phyloP scores from a whole-genome alignment of 2,329 filamentous ascomycete species.

The Lecanosticta acicola region DNA sequence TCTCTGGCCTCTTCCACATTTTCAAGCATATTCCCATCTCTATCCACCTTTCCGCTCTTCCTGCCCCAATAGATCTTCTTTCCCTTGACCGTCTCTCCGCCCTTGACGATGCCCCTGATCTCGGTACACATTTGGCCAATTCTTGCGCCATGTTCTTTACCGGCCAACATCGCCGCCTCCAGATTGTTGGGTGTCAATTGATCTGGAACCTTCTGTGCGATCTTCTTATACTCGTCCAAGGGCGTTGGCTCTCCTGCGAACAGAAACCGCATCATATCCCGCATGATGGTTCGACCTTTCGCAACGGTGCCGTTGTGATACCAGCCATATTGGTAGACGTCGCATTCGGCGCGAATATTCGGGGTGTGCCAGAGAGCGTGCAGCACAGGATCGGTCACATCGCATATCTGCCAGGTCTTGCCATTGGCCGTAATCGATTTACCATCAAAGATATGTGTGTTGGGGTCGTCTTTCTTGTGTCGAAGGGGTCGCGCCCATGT shows the following conservation, averaged over 20 bases:
- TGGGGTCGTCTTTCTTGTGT: slow-evolving; percentile 29
- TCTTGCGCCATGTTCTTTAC: slow-evolving; percentile 1
- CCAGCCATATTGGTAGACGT: slow-evolving; percentile 65
- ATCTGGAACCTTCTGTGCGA: slow-evolving; percentile 19
- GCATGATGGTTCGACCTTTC: slow-evolving; percentile 82
- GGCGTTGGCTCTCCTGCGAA: slow-evolving; percentile 32
- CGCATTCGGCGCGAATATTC: slow-evolving; percentile 42
- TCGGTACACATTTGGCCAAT: slow-evolving; percentile 3
- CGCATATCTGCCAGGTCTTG: slow-evolving; percentile 91
- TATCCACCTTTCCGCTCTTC: too few relatives aligned
- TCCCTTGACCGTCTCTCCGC: neutral
- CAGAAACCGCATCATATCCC: slow-evolving; percentile 63
- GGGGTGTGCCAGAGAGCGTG: slow-evolving; percentile 59
- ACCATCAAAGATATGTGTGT: slow-evolving; percentile 78
- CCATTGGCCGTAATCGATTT: slow-evolving; percentile 68
- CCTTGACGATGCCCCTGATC: slow-evolving; percentile 8
- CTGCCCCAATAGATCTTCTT: neutral
- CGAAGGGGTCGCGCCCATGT: slow-evolving; percentile 16
- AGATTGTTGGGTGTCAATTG: slow-evolving; percentile 14
- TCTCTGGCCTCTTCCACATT: slow-evolving; percentile 1
- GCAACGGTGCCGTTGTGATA: slow-evolving; percentile 74
- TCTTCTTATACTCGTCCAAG: slow-evolving; percentile 23
- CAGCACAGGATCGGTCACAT: slow-evolving; percentile 77
- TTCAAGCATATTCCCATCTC: neutral
- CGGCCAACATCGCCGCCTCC: slow-evolving; percentile 1